Evolutionary conservation across 2,329 filamentous ascomycete genomes (phyloP).

Genomic region (Paecilomyces niveus): DNA sequence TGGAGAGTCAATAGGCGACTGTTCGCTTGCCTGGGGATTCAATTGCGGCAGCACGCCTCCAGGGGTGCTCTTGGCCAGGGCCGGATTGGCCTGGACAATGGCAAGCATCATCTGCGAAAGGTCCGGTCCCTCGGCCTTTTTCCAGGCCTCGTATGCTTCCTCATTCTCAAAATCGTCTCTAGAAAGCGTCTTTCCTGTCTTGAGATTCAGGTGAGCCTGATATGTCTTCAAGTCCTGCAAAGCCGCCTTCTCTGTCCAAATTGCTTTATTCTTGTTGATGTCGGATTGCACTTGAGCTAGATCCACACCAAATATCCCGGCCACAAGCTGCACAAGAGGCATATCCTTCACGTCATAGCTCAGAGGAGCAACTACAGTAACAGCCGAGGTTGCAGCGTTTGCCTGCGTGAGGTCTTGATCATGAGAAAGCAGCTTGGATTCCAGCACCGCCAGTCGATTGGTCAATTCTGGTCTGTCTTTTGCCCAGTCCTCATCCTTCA

Average conservation of each 20-base stretch:
- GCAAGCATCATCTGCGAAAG: constrained; percentile 90
- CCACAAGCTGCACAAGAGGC: constrained; percentile 82
- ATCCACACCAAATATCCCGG: constrained; percentile 74
- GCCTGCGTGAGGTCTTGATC: constrained; percentile 77
- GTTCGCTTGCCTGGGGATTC: constrained; percentile 35
- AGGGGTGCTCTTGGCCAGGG: constrained; percentile 69
- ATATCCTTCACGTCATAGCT: constrained; percentile 96
- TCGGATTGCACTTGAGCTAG: constrained; percentile 77
- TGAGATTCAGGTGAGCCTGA: constrained; percentile 77
- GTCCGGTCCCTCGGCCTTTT: constrained; percentile 77
- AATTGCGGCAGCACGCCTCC: constrained; percentile 52
- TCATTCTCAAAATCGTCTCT: constrained; percentile 85
- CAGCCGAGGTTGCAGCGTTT: constrained; percentile 52
- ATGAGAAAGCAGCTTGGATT: constrained; percentile 88
- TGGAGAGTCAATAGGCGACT: constrained; percentile 28
- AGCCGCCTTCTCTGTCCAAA: constrained; percentile 89
- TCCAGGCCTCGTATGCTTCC: constrained; percentile 84
- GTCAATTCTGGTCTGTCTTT: constrained; percentile 80
- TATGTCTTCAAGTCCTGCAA: constrained; percentile 89
- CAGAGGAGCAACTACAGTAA: constrained; percentile 76
- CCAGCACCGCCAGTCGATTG: constrained; percentile 68
- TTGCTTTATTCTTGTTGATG: constrained; percentile 69
- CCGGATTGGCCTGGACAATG: constrained; percentile 74
- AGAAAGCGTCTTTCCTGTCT: constrained; percentile 67
- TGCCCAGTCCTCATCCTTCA: constrained; percentile 78